Percentiles rank a stretch among this genome's conserved stretches.
These are phyloP conservation scores for Coemansia biformis DNA, from an alignment of 192 early-diverging fungal species.

Conservation along the genomic window DNA sequence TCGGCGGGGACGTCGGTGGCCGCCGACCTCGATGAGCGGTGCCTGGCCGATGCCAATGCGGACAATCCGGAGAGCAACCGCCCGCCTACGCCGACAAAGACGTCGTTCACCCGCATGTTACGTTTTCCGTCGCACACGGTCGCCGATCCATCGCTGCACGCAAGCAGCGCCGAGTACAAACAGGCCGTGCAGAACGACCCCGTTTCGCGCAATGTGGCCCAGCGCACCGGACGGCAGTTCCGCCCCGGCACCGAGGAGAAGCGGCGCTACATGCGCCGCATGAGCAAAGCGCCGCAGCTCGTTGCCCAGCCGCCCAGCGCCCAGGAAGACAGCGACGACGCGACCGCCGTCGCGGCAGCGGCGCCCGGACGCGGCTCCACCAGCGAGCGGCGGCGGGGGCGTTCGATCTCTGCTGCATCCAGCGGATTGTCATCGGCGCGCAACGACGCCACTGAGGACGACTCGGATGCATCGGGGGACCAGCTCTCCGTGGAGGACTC, in stretches of 20 bases:
- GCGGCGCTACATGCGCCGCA: constrained; percentile 36
- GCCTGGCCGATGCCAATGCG: constrained; percentile 45
- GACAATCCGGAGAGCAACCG: constrained; percentile 51
- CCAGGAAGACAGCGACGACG: too few species aligned
- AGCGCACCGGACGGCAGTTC: constrained; percentile 44
- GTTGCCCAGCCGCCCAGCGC: background rate
- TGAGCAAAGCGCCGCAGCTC: constrained; percentile 50
- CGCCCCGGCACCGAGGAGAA: constrained; percentile 42
- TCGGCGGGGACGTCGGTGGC: constrained; percentile 46
- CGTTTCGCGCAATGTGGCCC: constrained; percentile 40
- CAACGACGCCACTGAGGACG: background rate
- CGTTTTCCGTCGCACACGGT: constrained; percentile 19
- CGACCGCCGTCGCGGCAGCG: too few species aligned
- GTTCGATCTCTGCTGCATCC: too few species aligned
- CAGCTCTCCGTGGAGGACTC: background rate
- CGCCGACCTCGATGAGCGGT: constrained; percentile 45
- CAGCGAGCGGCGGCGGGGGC: too few species aligned
- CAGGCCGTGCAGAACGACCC: constrained; percentile 34
- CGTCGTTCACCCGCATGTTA: constrained; percentile 38
- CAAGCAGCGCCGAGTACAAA: constrained; percentile 29
- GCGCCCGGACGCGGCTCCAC: too few species aligned
- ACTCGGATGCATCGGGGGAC: constrained; percentile 7
- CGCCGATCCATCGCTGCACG: constrained; percentile 10
- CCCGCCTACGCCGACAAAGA: constrained; percentile 46
- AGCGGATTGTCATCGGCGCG: too few species aligned